A percentile compares a stretch with the other conserved stretches of the same genome.
Conservation (phyloP, 2,329 filamentous ascomycete species). For the Chrysoporthe puriensis region DNA sequence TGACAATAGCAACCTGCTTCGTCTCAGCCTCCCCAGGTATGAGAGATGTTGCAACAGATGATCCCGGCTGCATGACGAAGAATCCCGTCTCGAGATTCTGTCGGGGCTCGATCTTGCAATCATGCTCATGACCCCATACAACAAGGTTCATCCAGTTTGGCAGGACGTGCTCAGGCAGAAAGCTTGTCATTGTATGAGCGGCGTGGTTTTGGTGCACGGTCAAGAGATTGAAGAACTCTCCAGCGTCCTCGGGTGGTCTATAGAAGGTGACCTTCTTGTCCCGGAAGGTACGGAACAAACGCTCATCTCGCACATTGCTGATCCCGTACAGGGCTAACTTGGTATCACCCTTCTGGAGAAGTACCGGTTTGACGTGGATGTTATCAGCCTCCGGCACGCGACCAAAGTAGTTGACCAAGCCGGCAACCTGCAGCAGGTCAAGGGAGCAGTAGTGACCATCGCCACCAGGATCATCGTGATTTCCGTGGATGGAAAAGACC, state of each 20-base stretch:
- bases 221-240: constrained; percentile 96
- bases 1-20: constrained; percentile 89
- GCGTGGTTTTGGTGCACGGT: constrained; percentile 96
- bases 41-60: constrained; percentile 91
- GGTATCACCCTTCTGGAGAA: constrained; percentile 90
- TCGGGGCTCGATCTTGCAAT: constrained; percentile 85
- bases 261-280: constrained; percentile 96
- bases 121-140: constrained; percentile 94
- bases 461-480: constrained; percentile 97
- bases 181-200: constrained; percentile 89
- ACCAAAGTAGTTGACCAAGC: constrained; percentile 94
- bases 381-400: constrained; percentile 91
- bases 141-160: constrained; percentile 90
- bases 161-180: constrained; percentile 89
- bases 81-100: constrained; percentile 88
- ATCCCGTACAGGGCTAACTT: constrained; percentile 93
- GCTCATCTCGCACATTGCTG: constrained; percentile 94
- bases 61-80: constrained; percentile 96
- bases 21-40: constrained; percentile 86
- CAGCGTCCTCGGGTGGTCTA: constrained; percentile 75
- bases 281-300: constrained; percentile 89
- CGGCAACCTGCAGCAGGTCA: constrained; percentile 87
- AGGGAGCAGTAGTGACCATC: constrained; percentile 91
- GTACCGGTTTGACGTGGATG: constrained; percentile 86
- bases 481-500: constrained; percentile 97